phyloP scores from a whole-genome alignment of 805 yeast species.

The Saturnispora saitoi region DNA sequence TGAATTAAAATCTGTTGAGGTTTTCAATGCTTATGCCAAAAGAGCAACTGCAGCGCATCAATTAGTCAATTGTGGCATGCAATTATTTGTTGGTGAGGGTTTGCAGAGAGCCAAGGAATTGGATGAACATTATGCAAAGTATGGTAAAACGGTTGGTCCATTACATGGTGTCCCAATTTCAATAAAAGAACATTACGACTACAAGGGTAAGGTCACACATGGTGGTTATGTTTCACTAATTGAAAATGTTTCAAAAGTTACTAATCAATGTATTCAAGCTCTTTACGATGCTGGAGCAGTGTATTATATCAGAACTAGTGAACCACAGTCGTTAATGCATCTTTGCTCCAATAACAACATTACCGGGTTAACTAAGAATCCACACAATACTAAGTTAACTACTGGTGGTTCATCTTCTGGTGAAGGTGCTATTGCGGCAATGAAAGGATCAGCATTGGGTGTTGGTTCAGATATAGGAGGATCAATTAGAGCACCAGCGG shows the following conservation, averaged over 20 bases:
- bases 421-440: conserved; percentile 40
- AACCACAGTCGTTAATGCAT: conserved; percentile 49
- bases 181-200: conserved; percentile 47
- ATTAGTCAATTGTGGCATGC: conserved; percentile 40
- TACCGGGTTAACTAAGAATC: conserved; percentile 43
- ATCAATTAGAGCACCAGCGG: conserved; percentile 47
- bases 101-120: conserved; percentile 39
- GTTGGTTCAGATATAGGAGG: conserved; percentile 38
- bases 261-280: conserved; percentile 33
- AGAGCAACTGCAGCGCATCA: conserved; percentile 43
- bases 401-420: conserved; percentile 53
- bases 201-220: conserved; percentile 43
- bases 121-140: conserved; percentile 39
- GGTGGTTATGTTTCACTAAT: conserved; percentile 38
- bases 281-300: conserved; percentile 47
- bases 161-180: conserved; percentile 60
- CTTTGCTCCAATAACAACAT: conserved; percentile 48
- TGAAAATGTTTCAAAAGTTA: conserved; percentile 33
- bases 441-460: conserved; percentile 37
- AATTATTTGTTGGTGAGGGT: conserved; percentile 40
- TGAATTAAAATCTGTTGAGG: conserved; percentile 33
- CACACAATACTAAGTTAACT: conserved; percentile 36
- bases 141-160: conserved; percentile 45
- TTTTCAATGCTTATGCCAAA: conserved; percentile 38
- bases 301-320: conserved; percentile 47